Conservation (phyloP, 108 stramenopile genomes). For the Phaeodactylum tricornutum region DNA sequence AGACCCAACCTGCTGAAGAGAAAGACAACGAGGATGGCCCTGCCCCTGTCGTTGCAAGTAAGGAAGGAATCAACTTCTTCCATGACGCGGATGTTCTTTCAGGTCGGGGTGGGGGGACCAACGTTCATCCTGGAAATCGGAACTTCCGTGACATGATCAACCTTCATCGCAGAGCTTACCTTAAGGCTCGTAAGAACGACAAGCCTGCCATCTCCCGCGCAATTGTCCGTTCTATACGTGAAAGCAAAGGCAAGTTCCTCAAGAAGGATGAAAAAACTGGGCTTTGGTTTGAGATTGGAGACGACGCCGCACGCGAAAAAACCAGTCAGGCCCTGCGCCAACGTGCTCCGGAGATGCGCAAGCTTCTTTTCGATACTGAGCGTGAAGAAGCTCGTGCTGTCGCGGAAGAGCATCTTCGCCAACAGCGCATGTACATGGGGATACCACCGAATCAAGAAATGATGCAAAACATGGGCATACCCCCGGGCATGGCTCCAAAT, state of each 20-base stretch:
- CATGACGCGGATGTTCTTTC: constrained; percentile 55
- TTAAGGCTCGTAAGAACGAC: constrained; percentile 52
- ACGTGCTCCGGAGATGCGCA: constrained; percentile 69
- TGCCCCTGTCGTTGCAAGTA: constrained; percentile 18
- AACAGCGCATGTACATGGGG: constrained; percentile 16
- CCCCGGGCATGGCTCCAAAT: background rate
- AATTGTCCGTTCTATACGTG: constrained; percentile 59
- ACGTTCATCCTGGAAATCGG: constrained; percentile 69
- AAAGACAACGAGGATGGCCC: background rate
- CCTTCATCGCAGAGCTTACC: constrained; percentile 59
- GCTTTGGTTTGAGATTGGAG: constrained; percentile 56
- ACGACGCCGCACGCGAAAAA: constrained; percentile 44
- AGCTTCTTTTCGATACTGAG: constrained; percentile 52
- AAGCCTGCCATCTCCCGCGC: constrained; percentile 71
- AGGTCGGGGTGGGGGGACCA: constrained; percentile 71
- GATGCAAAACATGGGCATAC: constrained; percentile 10
- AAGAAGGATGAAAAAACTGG: constrained; percentile 52
- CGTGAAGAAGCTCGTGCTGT: constrained; percentile 16
- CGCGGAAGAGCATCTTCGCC: constrained; percentile 25
- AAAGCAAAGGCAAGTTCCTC: constrained; percentile 53
- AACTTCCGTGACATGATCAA: constrained; percentile 68
- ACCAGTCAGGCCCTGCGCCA: constrained; percentile 65
- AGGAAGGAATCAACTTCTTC: constrained; percentile 39
- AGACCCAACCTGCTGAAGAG: background rate
- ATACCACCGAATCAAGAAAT: too few species aligned